Percentiles rank a stretch among this genome's conserved stretches.
phyloP scores from a whole-genome alignment of 2,329 filamentous ascomycete genomes.

The Zymoseptoria crescenta region DNA sequence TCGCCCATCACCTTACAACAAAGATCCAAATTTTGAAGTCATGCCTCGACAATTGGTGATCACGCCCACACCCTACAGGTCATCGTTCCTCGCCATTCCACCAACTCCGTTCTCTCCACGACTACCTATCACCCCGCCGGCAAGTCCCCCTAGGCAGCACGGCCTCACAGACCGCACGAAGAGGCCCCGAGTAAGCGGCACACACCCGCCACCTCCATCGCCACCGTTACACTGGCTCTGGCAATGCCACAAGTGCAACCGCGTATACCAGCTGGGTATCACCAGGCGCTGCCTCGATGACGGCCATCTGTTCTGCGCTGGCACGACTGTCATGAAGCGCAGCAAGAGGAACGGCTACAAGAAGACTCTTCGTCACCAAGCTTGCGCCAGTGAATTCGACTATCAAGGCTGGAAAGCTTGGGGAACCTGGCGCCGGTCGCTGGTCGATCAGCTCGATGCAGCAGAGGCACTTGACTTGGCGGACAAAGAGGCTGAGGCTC shows the following conservation, averaged over 20 bases:
- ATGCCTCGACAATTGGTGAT: conserved; percentile 30
- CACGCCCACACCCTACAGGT: conserved; percentile 34
- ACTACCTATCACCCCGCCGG: conserved; percentile 17
- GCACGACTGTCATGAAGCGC: conserved; percentile 33
- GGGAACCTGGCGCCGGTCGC: conserved; percentile 36
- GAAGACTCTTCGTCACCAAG: conserved; percentile 29
- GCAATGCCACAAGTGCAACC: conserved; percentile 46
- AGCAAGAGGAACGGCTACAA: conserved; percentile 26
- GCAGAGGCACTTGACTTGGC: conserved; percentile 17
- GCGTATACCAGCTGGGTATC: conserved; percentile 40
- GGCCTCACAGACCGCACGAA: conserved; percentile 2
- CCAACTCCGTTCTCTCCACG: conserved; percentile 36
- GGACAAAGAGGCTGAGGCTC: conserved; percentile 3
- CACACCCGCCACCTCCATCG: conserved; percentile 19
- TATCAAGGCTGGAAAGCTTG: conserved; percentile 45
- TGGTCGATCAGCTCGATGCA: conserved; percentile 17
- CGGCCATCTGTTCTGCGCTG: conserved; percentile 48
- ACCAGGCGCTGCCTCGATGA: conserved; percentile 48
- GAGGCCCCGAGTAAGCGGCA: conserved; percentile 10
- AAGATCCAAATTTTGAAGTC: background rate
- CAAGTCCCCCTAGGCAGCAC: conserved; percentile 3
- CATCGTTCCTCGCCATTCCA: conserved; percentile 38
- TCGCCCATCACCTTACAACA: background rate
- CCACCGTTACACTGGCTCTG: conserved; percentile 43
- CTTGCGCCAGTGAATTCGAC: conserved; percentile 47